Evolutionary conservation across 768 basidiomycete genomes (phyloP), one percentile per base, ranked within the genome.

Genomic region (Leccinum incarnatum): DNA sequence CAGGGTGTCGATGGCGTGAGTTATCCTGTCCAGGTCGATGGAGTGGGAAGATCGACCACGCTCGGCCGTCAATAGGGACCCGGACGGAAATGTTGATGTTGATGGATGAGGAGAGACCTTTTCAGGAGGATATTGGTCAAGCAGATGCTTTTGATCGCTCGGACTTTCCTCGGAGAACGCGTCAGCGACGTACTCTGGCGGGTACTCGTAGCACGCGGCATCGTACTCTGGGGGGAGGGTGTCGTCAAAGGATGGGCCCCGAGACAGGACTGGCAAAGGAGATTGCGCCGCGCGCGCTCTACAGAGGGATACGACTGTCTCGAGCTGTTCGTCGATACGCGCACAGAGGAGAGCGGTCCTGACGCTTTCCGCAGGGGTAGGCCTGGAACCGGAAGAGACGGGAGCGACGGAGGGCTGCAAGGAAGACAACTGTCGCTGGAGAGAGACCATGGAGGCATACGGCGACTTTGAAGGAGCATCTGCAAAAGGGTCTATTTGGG

Each of bases 1-100:
- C 11, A 98, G 76, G 37, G 94, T 79, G 70, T 96, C 95, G 65
- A 99, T 95, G 30, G 97, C 95, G 70, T 83, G 81, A 0, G 91
- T 84, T 48, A 98, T 86, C 11, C 82, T 80, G 64, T 97, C 94
- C 19, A 98, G 78, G 70, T 98, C 96, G 67, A 90, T 74, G 53
- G 84, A 76, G 84, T 88, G 51, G 34, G 61, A 58, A 10, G 55
- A 9, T 12, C 19, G 58, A 0, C 42, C 29, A 21, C 10, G 58
- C 8, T 67, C 59, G 11, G 17, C 12, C 8, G 40, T 14, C 4
- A 47, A 42, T 50, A 54, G 56, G 1, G 42, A 25, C 2, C 47
- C 34, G 19, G 30, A 40, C 6, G 32, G 53, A 15, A 25, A 12
- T 23, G 14, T 10, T 10, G 53, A 61, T 19, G 55, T 47, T 4